Conservation (phyloP, 2,329 filamentous ascomycete species). For the Ophiostoma angusticollis region DNA sequence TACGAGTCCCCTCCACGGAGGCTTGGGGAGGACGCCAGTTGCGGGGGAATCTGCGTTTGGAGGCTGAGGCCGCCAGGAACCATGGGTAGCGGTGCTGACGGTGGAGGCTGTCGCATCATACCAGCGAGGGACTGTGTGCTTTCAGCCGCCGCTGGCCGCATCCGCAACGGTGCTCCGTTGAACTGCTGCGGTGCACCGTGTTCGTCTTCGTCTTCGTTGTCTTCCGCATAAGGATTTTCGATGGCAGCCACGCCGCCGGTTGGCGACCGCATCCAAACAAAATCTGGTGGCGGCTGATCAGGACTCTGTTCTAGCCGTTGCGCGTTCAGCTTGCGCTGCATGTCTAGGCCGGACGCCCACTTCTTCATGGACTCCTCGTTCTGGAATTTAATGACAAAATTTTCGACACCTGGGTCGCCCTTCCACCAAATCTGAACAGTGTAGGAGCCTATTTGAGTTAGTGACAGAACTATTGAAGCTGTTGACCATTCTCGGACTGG, state of each 20-base stretch:
- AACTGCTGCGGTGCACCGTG: slow-evolving; percentile 30
- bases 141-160: slow-evolving; percentile 63
- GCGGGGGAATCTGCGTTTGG: slow-evolving; percentile 39
- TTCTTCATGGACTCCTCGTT: slow-evolving; percentile 90
- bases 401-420: slow-evolving; percentile 87
- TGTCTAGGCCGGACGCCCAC: slow-evolving; percentile 71
- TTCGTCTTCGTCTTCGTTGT: slow-evolving; percentile 51
- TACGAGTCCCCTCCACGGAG: slow-evolving; percentile 65
- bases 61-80: slow-evolving; percentile 51
- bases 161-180: slow-evolving; percentile 50
- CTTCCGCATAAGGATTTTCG: slow-evolving; percentile 68
- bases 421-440: slow-evolving; percentile 98
- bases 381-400: slow-evolving; percentile 85
- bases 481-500: too few relatives aligned
- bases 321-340: slow-evolving; percentile 54
- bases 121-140: slow-evolving; percentile 46
- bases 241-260: slow-evolving; percentile 36
- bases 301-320: slow-evolving; percentile 33
- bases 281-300: slow-evolving; percentile 52
- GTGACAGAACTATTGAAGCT: too few relatives aligned
- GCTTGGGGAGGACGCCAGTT: slow-evolving; percentile 43
- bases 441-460: slow-evolving; percentile 55
- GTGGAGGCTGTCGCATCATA: slow-evolving; percentile 48
- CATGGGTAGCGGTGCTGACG: slow-evolving; percentile 57
- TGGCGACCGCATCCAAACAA: slow-evolving; percentile 64